phyloP scores from a whole-genome alignment of 2,329 filamentous ascomycete species.

The Lasiodiplodia gonubiensis region DNA sequence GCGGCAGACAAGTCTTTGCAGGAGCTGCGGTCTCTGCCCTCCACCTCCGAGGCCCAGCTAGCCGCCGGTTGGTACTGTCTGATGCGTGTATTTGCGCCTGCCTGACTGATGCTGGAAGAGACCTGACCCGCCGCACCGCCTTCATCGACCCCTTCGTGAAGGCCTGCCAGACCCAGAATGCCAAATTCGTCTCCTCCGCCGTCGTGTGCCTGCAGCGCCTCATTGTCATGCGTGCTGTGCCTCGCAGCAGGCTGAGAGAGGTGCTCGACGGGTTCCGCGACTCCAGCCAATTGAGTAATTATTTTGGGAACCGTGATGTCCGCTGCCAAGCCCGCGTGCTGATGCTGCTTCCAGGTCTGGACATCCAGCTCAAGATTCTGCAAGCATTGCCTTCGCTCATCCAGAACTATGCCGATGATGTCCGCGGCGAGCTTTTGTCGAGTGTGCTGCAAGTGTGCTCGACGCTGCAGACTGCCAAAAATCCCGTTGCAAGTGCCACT shows the following conservation, averaged over 20 bases:
- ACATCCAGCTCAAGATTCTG: conserved; percentile 94
- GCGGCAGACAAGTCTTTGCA: conserved; percentile 92
- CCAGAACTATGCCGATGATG: conserved; percentile 84
- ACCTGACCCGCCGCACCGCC: conserved; percentile 78
- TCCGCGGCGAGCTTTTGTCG: conserved; percentile 81
- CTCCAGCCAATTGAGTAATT: conserved; percentile 72
- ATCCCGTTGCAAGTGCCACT: conserved; percentile 91
- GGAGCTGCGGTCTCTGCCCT: conserved; percentile 78
- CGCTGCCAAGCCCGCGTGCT: background rate
- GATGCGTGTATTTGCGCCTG: background rate
- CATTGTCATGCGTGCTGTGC: conserved; percentile 80
- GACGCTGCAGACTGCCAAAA: conserved; percentile 87
- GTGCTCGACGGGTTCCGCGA: conserved; percentile 87
- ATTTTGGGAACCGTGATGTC: conserved; percentile 2
- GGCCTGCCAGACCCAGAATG: conserved; percentile 87
- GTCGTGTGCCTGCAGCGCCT: conserved; percentile 88
- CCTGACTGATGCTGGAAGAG: conserved; percentile 56
- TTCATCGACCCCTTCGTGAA: conserved; percentile 95
- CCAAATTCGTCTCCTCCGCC: conserved; percentile 86
- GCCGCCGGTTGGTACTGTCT: conserved; percentile 63
- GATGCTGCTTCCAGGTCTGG: conserved; percentile 60
- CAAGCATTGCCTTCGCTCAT: conserved; percentile 88
- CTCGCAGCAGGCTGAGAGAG: conserved; percentile 79
- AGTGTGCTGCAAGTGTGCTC: conserved; percentile 90
- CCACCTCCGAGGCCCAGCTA: conserved; percentile 76